Conservation (phyloP, 805 yeast species). For the Spathaspora gorwiae region DNA sequence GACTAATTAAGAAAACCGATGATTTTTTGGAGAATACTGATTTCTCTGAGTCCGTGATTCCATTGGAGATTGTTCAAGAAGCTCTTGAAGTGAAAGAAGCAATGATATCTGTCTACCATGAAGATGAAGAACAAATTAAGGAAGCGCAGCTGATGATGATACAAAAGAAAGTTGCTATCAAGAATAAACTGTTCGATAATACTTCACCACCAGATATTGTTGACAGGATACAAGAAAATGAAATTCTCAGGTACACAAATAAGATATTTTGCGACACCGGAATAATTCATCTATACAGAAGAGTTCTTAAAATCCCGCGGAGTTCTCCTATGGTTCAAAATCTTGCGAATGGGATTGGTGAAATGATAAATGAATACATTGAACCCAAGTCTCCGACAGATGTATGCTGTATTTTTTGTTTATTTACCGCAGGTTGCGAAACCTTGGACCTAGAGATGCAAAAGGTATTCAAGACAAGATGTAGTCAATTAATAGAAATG, state of each 20-base stretch:
- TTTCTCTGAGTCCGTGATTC: constrained; percentile 8
- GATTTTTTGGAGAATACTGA: constrained; percentile 9
- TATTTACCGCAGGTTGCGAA: constrained; percentile 59
- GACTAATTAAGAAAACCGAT: constrained; percentile 28
- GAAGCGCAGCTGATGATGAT: constrained; percentile 17
- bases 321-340: constrained; percentile 46
- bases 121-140: constrained; percentile 25
- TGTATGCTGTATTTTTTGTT: constrained; percentile 50
- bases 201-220: constrained; percentile 14
- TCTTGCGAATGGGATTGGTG: constrained; percentile 37
- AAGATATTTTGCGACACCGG: constrained; percentile 51
- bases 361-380: constrained; percentile 33
- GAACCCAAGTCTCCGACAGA: constrained; percentile 48
- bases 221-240: constrained; percentile 25
- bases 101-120: constrained; percentile 15
- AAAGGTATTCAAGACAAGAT: constrained; percentile 33
- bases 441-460: constrained; percentile 33
- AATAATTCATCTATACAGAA: constrained; percentile 50
- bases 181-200: constrained; percentile 1
- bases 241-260: constrained; percentile 44
- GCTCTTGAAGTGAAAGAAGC: constrained; percentile 25
- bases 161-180: constrained; percentile 7
- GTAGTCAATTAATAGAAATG: constrained; percentile 35
- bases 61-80: constrained; percentile 15
- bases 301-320: constrained; percentile 48